Percentiles rank a stretch among this genome's conserved stretches.
These are phyloP conservation scores for Linum trigynum DNA, from an alignment of 345 rosid genomes.

Conservation along the genomic window DNA sequence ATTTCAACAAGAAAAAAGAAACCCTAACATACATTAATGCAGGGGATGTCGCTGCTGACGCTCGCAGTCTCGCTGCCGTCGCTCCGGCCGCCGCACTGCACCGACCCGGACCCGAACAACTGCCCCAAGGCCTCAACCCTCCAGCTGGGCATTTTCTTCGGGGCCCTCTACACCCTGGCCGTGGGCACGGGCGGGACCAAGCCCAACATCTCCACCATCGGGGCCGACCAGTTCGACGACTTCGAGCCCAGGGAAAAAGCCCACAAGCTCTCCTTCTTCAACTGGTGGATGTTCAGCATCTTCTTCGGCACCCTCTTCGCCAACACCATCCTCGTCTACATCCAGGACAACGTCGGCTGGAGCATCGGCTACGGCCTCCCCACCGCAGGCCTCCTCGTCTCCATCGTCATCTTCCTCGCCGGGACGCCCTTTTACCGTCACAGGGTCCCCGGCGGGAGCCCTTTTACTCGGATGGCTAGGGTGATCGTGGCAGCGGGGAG, in stretches of 20 bases:
- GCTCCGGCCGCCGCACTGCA: slow-evolving; percentile 59
- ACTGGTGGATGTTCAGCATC: slow-evolving; percentile 97
- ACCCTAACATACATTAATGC: neutral
- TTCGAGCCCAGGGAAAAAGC: slow-evolving; percentile 67
- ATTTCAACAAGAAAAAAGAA: neutral
- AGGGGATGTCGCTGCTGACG: slow-evolving; percentile 76
- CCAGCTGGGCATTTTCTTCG: slow-evolving; percentile 55
- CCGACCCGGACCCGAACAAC: slow-evolving; percentile 14
- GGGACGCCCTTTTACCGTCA: slow-evolving; percentile 78
- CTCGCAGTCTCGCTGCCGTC: slow-evolving; percentile 57
- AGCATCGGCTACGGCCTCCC: slow-evolving; percentile 72
- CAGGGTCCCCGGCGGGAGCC: slow-evolving; percentile 56
- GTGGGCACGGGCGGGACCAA: slow-evolving; percentile 87
- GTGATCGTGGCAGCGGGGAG: slow-evolving; percentile 63
- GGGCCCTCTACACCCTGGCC: slow-evolving; percentile 65
- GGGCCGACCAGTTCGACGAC: slow-evolving; percentile 90
- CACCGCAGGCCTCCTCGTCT: slow-evolving; percentile 51
- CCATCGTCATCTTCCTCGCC: slow-evolving; percentile 44
- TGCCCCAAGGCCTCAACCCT: slow-evolving; percentile 54
- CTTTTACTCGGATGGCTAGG: slow-evolving; percentile 62
- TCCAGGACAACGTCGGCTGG: slow-evolving; percentile 93
- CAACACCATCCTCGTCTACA: slow-evolving; percentile 67
- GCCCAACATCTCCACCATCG: slow-evolving; percentile 84
- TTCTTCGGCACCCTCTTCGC: slow-evolving; percentile 83
- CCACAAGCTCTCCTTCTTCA: slow-evolving; percentile 82